A percentile compares a stretch with the other conserved stretches of the same genome.
These are phyloP conservation scores for Heimioporus retisporus DNA, from an alignment of 1,284 basidiomycete genomes.

Conservation along the genomic window DNA sequence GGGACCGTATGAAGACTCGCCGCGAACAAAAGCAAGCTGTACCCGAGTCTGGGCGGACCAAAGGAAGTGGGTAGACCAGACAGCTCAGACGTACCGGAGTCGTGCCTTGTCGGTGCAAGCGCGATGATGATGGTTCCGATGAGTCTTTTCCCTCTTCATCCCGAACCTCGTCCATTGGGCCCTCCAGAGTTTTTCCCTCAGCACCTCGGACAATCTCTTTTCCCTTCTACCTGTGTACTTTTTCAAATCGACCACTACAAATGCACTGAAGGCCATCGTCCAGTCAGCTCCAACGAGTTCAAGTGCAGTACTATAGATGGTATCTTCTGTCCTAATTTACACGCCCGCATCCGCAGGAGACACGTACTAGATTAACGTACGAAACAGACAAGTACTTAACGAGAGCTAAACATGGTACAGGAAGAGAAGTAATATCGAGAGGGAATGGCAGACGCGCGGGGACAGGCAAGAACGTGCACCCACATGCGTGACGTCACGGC, in stretches of 20 bases:
- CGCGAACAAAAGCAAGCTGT: conserved; percentile 69
- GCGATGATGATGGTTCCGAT: conserved; percentile 35
- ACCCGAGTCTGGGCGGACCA: conserved; percentile 45
- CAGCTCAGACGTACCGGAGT: conserved; percentile 25
- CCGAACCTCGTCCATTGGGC: conserved; percentile 46
- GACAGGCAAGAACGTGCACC: no score
- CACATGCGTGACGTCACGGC: no score
- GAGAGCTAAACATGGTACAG: no score
- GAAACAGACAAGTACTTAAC: no score
- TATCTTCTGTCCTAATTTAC: no score
- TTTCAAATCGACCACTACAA: conserved; percentile 68
- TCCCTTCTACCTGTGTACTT: conserved; percentile 49
- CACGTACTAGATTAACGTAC: no score
- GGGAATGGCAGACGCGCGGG: no score
- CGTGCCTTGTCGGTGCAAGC: conserved; percentile 39
- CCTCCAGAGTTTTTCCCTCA: conserved; percentile 45
- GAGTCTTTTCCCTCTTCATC: conserved; percentile 50
- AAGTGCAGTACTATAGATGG: conserved; percentile 71
- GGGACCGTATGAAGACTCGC: conserved; percentile 49
- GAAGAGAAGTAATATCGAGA: no score
- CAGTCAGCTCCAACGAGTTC: conserved; percentile 76
- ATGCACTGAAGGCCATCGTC: conserved; percentile 82
- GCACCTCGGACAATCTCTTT: conserved; percentile 47
- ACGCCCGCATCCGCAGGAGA: no score
- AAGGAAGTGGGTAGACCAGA: conserved; percentile 54